A percentile compares a stretch with the other conserved stretches of the same genome.
phyloP scores from a whole-genome alignment of 495 filamentous ascomycete species.

The Schizothecium vesticola region DNA sequence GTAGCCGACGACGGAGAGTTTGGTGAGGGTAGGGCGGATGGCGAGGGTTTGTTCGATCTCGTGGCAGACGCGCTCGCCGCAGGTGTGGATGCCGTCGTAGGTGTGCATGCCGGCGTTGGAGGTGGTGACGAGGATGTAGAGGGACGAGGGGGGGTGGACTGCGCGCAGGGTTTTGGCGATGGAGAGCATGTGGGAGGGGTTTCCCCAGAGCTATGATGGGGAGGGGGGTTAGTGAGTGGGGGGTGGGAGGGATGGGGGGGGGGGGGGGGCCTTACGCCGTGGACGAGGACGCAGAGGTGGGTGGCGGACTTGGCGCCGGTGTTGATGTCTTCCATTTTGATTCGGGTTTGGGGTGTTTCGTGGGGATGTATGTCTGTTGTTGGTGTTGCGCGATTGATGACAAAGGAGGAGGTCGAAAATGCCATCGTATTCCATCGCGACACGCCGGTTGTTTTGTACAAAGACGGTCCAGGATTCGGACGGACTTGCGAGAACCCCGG shows the following conservation, averaged over 20 bases:
- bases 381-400: neutral
- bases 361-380: neutral
- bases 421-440: neutral
- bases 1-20: slow-evolving; percentile 84
- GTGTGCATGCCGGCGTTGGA: slow-evolving; percentile 78
- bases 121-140: slow-evolving; percentile 73
- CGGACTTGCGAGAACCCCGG: neutral
- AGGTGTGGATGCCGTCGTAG: slow-evolving; percentile 90
- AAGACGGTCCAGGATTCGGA: neutral
- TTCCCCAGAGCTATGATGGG: slow-evolving; percentile 73
- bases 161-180: slow-evolving; percentile 63
- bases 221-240: slow-evolving; percentile 3
- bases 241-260: slow-evolving; percentile 5
- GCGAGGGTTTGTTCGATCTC: slow-evolving; percentile 84
- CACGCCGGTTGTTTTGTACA: neutral
- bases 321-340: slow-evolving; percentile 27
- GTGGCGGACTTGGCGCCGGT: slow-evolving; percentile 42
- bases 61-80: slow-evolving; percentile 78
- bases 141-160: slow-evolving; percentile 53
- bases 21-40: slow-evolving; percentile 65
- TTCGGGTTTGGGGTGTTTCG: neutral
- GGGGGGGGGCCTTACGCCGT: slow-evolving; percentile 59
- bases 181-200: slow-evolving; percentile 73
- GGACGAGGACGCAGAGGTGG: slow-evolving; percentile 91
- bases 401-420: neutral